Evolutionary conservation across 805 yeast species (phyloP).

Genomic region (Nakazawaea ernobii): DNA sequence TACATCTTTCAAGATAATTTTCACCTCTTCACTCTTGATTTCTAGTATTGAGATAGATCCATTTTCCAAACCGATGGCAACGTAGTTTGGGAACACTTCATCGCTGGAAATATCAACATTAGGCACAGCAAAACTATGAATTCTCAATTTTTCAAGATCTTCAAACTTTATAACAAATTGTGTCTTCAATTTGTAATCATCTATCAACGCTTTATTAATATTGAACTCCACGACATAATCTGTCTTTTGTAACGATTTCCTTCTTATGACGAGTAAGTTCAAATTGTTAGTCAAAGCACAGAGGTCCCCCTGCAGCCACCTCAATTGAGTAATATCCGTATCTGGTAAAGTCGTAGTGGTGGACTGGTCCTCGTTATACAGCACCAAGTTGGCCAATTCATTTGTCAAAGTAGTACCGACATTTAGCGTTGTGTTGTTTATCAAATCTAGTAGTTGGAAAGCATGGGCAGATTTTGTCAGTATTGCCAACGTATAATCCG

Average conservation of each 20-base stretch:
- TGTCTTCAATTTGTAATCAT: constrained; percentile 11
- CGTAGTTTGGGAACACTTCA: not conserved
- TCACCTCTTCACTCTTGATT: not conserved
- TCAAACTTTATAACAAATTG: constrained; percentile 12
- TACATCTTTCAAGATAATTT: not conserved
- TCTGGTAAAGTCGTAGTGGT: constrained; percentile 1
- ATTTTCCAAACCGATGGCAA: constrained; percentile 8
- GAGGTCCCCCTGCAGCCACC: constrained; percentile 3
- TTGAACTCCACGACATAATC: constrained; percentile 16
- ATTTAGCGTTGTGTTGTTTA: not conserved
- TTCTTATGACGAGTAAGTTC: constrained; percentile 15
- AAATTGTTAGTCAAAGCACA: constrained; percentile 17
- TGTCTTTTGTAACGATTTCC: constrained; percentile 6
- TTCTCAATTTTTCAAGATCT: constrained; percentile 15
- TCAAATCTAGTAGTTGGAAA: constrained; percentile 5
- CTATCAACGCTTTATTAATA: constrained; percentile 11
- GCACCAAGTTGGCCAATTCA: constrained; percentile 3
- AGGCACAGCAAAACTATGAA: constrained; percentile 20
- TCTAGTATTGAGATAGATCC: constrained; percentile 2
- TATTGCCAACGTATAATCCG: constrained; percentile 2
- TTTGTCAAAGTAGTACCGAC: not conserved
- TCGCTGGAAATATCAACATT: not conserved
- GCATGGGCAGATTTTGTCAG: constrained; percentile 1
- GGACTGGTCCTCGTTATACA: constrained; percentile 7
- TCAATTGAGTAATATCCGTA: not conserved